These are phyloP conservation scores for Eutrema heterophyllum DNA, from an alignment of 345 rosid species.

Conservation along the genomic window DNA sequence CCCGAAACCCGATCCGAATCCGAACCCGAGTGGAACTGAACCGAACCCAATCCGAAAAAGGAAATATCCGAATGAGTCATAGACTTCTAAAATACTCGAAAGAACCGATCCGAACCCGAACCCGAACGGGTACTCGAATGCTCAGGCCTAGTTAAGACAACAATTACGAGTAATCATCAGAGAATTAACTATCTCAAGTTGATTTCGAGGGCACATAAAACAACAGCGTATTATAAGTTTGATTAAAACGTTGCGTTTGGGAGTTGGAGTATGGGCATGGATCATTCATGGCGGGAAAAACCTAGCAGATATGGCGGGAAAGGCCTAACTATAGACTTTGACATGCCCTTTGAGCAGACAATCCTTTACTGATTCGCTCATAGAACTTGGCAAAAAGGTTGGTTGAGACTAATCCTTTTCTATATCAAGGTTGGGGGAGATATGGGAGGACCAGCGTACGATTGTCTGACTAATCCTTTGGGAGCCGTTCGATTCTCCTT, in stretches of 20 bases:
- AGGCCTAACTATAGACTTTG: background rate
- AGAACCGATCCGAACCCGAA: rapidly evolving
- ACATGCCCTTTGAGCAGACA: background rate
- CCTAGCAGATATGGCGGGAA: slow-evolving; percentile 28
- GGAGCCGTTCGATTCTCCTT: slow-evolving; percentile 85
- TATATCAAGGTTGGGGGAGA: no score
- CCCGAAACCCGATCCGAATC: no score
- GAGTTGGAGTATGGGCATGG: background rate
- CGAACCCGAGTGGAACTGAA: no score
- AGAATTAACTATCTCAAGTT: background rate
- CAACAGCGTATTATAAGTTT: background rate
- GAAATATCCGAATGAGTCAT: no score
- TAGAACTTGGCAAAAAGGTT: background rate
- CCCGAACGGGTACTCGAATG: no score
- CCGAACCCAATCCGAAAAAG: no score
- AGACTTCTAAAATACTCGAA: no score
- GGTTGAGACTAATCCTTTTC: slow-evolving; percentile 2
- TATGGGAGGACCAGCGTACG: slow-evolving; percentile 84
- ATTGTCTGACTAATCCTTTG: slow-evolving; percentile 75
- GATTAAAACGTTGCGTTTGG: slow-evolving; percentile 10
- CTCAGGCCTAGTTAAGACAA: no score
- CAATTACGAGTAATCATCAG: background rate
- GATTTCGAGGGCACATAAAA: background rate
- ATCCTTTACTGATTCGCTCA: background rate
- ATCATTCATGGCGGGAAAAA: slow-evolving; percentile 26